Conservation (phyloP, 495 filamentous ascomycete genomes). For the Penicillium silybi region DNA sequence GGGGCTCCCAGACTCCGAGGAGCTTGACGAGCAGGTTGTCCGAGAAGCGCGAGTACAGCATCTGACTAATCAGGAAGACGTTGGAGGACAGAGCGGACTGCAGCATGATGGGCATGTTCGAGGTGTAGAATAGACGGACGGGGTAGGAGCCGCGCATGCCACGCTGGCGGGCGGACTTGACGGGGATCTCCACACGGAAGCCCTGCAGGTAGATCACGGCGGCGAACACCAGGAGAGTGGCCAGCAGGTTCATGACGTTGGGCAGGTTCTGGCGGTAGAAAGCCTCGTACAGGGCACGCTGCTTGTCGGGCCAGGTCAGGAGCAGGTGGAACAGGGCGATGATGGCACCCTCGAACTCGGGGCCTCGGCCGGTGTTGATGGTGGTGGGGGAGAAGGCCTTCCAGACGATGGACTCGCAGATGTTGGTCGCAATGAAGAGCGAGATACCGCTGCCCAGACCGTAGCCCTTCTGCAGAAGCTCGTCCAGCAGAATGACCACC, state of each 20-base stretch:
- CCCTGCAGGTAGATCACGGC: conserved; percentile 99
- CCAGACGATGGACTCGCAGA: conserved; percentile 99
- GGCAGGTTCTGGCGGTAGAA: conserved; percentile 99
- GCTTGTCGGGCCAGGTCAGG: conserved; percentile 98
- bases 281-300: conserved; percentile 91
- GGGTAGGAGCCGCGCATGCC: conserved; percentile 86
- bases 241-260: conserved; percentile 98
- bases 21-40: conserved; percentile 97
- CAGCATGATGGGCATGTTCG: conserved; percentile 96
- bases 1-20: conserved; percentile 97
- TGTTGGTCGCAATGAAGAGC: conserved; percentile 99
- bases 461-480: conserved; percentile 99
- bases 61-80: conserved; percentile 97
- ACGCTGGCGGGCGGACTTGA: conserved; percentile 98
- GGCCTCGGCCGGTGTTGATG: conserved; percentile 98
- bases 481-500: conserved; percentile 98
- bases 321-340: conserved; percentile 98
- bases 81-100: conserved; percentile 98
- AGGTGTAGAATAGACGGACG: conserved; percentile 63
- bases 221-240: conserved; percentile 89
- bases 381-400: conserved; percentile 99
- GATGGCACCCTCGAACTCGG: conserved; percentile 98
- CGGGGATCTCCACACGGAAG: conserved; percentile 99
- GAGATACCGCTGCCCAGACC: conserved; percentile 98
- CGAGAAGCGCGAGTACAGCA: conserved; percentile 97